These are phyloP conservation scores for Craterostigma plantagineum DNA, from an alignment of 257 asterid species.

Conservation along the genomic window DNA sequence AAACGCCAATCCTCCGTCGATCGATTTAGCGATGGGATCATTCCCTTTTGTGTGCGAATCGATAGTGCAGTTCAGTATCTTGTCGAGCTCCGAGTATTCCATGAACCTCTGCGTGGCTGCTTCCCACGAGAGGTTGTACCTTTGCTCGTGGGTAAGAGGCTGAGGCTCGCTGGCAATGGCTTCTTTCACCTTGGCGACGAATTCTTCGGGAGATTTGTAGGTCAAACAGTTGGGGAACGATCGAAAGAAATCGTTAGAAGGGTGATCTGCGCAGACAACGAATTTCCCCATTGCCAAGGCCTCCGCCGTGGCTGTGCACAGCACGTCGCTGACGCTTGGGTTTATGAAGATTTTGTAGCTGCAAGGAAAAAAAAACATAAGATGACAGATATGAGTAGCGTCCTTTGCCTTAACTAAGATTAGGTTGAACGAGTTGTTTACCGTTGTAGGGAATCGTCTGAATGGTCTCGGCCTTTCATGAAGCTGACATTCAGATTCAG, in stretches of 20 bases:
- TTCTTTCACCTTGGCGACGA: slow-evolving; percentile 73
- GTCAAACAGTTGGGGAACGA: slow-evolving; percentile 83
- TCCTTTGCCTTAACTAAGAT: not conserved
- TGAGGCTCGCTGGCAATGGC: slow-evolving; percentile 83
- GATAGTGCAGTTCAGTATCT: slow-evolving; percentile 23
- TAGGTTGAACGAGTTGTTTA: slow-evolving; percentile 22
- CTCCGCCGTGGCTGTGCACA: slow-evolving; percentile 98
- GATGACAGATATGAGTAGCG: too few species aligned
- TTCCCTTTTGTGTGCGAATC: slow-evolving; percentile 13
- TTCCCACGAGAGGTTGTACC: slow-evolving; percentile 84
- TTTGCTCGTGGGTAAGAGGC: slow-evolving; percentile 75
- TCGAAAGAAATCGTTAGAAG: slow-evolving; percentile 90
- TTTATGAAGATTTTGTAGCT: slow-evolving; percentile 91
- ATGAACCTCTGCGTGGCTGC: slow-evolving; percentile 94
- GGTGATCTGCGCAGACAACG: slow-evolving; percentile 93
- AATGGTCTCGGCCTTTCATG: slow-evolving; percentile 96
- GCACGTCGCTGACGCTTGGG: slow-evolving; percentile 95
- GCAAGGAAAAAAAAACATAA: slow-evolving; percentile 22
- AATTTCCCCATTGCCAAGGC: slow-evolving; percentile 99
- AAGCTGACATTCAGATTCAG: slow-evolving; percentile 70
- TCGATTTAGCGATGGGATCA: slow-evolving; percentile 28
- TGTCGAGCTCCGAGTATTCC: slow-evolving; percentile 67
- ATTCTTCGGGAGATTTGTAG: slow-evolving; percentile 77
- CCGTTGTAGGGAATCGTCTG: slow-evolving; percentile 88
- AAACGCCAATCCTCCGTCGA: slow-evolving; percentile 77